A percentile compares a stretch with the other conserved stretches of the same genome.
These are phyloP conservation scores for Sphagnurus paluster DNA, from an alignment of 1,284 basidiomycete species.

Conservation along the genomic window DNA sequence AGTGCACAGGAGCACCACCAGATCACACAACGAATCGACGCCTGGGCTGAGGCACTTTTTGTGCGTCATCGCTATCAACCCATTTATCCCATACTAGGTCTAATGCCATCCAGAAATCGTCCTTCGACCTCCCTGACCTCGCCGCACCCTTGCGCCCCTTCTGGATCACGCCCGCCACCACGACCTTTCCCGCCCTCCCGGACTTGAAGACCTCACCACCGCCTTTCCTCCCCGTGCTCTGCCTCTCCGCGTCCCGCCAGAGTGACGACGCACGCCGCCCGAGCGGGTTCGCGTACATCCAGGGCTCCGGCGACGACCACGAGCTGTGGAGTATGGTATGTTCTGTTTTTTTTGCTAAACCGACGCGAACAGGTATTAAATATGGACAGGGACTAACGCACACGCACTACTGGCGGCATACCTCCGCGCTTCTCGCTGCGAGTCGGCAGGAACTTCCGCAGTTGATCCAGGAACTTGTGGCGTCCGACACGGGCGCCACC, in stretches of 20 bases:
- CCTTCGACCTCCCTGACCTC: conserved; percentile 34
- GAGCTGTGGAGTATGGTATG: conserved; percentile 72
- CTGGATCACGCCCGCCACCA: conserved; percentile 39
- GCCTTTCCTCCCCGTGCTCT: conserved; percentile 66
- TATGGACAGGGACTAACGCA: conserved; percentile 39
- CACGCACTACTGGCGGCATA: conserved; percentile 68
- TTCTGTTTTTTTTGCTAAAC: too few relatives aligned
- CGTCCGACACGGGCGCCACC: conserved; percentile 3
- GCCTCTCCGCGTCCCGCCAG: conserved; percentile 76
- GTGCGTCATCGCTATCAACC: background rate
- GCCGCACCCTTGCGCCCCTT: conserved; percentile 33
- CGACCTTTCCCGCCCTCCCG: conserved; percentile 27
- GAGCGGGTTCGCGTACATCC: conserved; percentile 76
- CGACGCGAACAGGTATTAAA: too few relatives aligned
- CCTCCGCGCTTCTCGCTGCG: conserved; percentile 46
- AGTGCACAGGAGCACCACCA: conserved; percentile 32
- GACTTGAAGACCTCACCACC: conserved; percentile 7
- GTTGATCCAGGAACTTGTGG: conserved; percentile 48
- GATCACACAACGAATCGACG: background rate
- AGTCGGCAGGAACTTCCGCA: conserved; percentile 47
- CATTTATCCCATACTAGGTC: background rate
- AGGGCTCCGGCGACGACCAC: conserved; percentile 90
- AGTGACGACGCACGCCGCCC: conserved; percentile 58
- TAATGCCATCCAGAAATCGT: conserved; percentile 31
- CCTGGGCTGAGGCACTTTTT: background rate